Conservation (phyloP, 2,329 filamentous ascomycete species). For the Cytospora paraplurivora region DNA sequence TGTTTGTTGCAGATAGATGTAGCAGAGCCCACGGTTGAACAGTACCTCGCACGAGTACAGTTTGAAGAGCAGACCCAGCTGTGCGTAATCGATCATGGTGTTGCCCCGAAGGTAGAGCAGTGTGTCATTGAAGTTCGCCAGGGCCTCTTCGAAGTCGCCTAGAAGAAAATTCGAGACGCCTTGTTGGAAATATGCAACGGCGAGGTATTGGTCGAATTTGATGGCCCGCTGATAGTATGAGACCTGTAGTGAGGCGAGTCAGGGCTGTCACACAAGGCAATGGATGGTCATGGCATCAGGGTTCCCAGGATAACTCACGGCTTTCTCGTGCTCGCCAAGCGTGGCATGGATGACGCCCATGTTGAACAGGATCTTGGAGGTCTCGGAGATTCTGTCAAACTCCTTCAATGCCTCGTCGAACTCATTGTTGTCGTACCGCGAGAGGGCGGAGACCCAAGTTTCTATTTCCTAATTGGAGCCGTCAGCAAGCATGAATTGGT, state of each 20-base stretch:
- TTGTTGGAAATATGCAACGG: constrained; percentile 97
- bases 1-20: constrained; percentile 93
- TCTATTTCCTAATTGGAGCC: constrained; percentile 79
- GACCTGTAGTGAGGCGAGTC: constrained; percentile 58
- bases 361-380: constrained; percentile 98
- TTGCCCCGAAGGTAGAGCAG: constrained; percentile 92
- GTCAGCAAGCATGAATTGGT: constrained; percentile 12
- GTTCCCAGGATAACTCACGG: constrained; percentile 60
- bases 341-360: constrained; percentile 98
- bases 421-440: constrained; percentile 94
- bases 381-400: constrained; percentile 88
- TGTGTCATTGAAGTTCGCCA: constrained; percentile 98
- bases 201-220: constrained; percentile 88
- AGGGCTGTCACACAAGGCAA: constrained; percentile 20
- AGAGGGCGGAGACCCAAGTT: constrained; percentile 92
- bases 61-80: constrained; percentile 92
- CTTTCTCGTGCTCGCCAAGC: constrained; percentile 91
- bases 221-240: constrained; percentile 94
- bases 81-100: constrained; percentile 96
- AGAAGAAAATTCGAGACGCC: constrained; percentile 97
- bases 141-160: constrained; percentile 93
- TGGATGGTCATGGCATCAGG: constrained; percentile 8
- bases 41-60: constrained; percentile 96
- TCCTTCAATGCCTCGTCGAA: constrained; percentile 85
- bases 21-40: constrained; percentile 96